Base-by-base conservation (phyloP, 768 basidiomycete genomes). In the Lactarius hengduanensis region DNA sequence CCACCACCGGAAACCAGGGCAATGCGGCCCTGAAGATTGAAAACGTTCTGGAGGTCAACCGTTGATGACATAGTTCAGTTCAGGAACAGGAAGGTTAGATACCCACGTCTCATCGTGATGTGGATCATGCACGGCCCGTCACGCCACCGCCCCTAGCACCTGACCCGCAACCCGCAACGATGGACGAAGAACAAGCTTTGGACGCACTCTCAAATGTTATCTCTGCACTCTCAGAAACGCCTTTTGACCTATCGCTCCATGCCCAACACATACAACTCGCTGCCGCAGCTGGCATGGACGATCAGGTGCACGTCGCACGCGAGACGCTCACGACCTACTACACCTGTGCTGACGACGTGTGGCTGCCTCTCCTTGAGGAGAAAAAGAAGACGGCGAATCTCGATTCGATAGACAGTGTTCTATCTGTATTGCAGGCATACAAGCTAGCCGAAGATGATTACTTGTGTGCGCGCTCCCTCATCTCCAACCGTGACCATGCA, bases 381-480 rank as follows among this genome's bases (percentile, higher is more conserved):
- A 89, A 86, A 74, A 74, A 81, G 57, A 73, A 77, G n/a, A 71
- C 78, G 0, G 79, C 81, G 2, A 78, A 89, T 69, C 62, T 88
- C 26, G 78, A 85, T n/a, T 82, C 82, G 2, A 73, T 76, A 20
- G 78, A 82, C 56, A 85, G 83, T 9, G 77, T 84, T 26, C 71
- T 82, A 54, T 85, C 86, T 55, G 72, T 93, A 47, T 75, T 92
- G 65, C 79, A 81, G 18, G 71, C 90, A 45, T 94, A 88, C 74
- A 76, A 79, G 45, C 82, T 81, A 41, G 92, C 93, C 26, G 89
- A 89, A 71, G 77, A 74, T 11, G 93, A 94, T 72, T 94, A 93
- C 75, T 74, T 94, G 41, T 94, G 93, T 94, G 75, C 72, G 91
- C 81, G 36, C 55, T 59, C 40, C 62, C 9, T n/a, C n/a, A 55